These are phyloP conservation scores for Oligophagozyma castellii DNA, from an alignment of 1,139 yeast species.

Conservation along the genomic window DNA sequence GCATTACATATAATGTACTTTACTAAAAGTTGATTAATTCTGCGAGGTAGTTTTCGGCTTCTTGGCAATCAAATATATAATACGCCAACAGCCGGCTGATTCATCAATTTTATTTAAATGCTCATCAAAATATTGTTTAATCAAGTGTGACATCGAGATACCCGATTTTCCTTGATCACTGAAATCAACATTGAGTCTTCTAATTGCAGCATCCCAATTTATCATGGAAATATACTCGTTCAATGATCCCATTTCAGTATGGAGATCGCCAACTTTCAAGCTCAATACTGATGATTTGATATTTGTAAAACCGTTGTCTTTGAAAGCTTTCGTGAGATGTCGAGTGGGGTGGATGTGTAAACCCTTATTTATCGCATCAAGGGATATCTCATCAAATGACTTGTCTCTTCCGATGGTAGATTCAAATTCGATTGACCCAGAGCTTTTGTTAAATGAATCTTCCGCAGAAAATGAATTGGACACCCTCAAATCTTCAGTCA, in stretches of 20 bases:
- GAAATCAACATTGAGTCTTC: constrained; percentile 10
- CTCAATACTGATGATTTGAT: constrained; percentile 18
- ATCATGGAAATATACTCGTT: constrained; percentile 16
- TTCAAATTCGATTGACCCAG: constrained; percentile 4
- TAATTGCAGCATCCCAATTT: constrained; percentile 13
- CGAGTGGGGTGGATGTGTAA: constrained; percentile 19
- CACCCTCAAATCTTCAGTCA: constrained; percentile 14
- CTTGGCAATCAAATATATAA: constrained; percentile 17
- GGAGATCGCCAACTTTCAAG: constrained; percentile 19
- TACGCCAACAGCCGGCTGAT: constrained; percentile 17
- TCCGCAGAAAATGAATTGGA: constrained; percentile 10
- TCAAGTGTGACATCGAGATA: constrained; percentile 11
- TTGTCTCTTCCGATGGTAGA: constrained; percentile 16
- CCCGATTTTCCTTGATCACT: constrained; percentile 8
- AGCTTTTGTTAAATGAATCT: not conserved
- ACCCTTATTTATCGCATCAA: constrained; percentile 18
- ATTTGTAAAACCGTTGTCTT: constrained; percentile 19
- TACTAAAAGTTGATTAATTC: not conserved
- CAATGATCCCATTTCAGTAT: constrained; percentile 19
- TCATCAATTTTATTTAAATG: constrained; percentile 18
- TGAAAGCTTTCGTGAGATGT: constrained; percentile 14
- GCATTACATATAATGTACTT: no score
- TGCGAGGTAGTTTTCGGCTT: constrained; percentile 10
- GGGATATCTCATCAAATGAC: constrained; percentile 13
- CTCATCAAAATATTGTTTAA: constrained; percentile 17